phyloP scores from a whole-genome alignment of 2,329 filamentous ascomycete genomes.

The Fusarium mundagurra region DNA sequence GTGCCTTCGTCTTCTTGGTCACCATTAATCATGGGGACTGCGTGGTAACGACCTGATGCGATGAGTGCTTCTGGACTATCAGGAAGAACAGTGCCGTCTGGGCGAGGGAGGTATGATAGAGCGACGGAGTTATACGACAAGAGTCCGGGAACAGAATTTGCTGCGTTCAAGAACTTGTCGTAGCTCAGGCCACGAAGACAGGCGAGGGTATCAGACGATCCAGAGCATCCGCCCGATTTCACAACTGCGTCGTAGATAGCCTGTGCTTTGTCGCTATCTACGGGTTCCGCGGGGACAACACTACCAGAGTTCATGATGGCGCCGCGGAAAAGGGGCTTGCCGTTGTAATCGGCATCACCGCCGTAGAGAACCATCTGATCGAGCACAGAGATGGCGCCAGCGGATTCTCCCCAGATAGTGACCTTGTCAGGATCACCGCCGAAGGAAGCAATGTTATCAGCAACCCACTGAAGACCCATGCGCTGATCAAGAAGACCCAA shows the following conservation, averaged over 20 bases:
- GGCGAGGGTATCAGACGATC: constrained; percentile 64
- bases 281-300: constrained; percentile 67
- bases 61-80: constrained; percentile 70
- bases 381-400: constrained; percentile 76
- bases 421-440: constrained; percentile 83
- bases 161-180: constrained; percentile 69
- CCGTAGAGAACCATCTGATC: constrained; percentile 80
- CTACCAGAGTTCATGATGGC: constrained; percentile 82
- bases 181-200: constrained; percentile 73
- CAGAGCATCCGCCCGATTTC: constrained; percentile 67
- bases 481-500: constrained; percentile 78
- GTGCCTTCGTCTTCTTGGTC: constrained; percentile 86
- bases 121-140: constrained; percentile 74
- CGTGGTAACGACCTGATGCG: constrained; percentile 57
- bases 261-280: constrained; percentile 74
- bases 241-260: constrained; percentile 71
- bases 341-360: constrained; percentile 79
- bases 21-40: constrained; percentile 67
- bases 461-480: constrained; percentile 78
- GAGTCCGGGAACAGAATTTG: constrained; percentile 75
- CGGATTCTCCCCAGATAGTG: constrained; percentile 81
- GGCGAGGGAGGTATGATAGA: constrained; percentile 78
- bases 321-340: constrained; percentile 76
- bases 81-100: constrained; percentile 71
- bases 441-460: constrained; percentile 80